A percentile compares a stretch with the other conserved stretches of the same genome.
Evolutionary conservation across 1,284 basidiomycete genomes (phyloP).

Genomic region (Cystobasidium pallidum): DNA sequence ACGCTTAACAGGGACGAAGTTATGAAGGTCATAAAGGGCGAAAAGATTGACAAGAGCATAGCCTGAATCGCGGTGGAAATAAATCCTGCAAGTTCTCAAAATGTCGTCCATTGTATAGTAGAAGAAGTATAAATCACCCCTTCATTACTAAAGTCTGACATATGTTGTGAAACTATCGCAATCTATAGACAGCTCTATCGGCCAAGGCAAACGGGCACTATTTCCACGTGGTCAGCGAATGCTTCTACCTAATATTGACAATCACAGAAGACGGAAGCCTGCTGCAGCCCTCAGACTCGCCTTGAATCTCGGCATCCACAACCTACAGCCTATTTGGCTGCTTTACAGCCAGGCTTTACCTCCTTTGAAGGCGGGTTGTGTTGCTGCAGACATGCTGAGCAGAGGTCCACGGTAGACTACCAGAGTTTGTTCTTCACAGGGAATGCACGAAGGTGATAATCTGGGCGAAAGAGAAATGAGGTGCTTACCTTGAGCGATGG

Average conservation of each 20-base stretch:
- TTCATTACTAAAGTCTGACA: neutral
- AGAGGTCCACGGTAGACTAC: slow-evolving; percentile 40
- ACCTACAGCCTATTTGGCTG: slow-evolving; percentile 21
- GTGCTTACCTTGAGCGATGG: neutral
- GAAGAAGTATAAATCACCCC: neutral
- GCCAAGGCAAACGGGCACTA: neutral
- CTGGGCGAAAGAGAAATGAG: neutral
- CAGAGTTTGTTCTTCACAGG: slow-evolving; percentile 43
- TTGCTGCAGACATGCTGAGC: slow-evolving; percentile 33
- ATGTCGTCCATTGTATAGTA: neutral
- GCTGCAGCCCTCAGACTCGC: slow-evolving; percentile 38
- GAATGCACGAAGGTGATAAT: neutral
- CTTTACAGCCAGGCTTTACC: neutral
- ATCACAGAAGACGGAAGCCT: neutral
- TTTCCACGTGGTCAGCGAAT: neutral
- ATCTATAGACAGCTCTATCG: neutral
- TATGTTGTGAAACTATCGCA: neutral
- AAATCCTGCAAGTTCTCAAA: no score
- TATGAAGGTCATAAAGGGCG: slow-evolving; percentile 59
- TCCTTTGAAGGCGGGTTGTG: slow-evolving; percentile 28
- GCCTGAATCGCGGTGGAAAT: neutral
- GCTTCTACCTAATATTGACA: neutral
- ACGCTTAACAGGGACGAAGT: slow-evolving; percentile 87
- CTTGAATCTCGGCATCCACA: slow-evolving; percentile 42
- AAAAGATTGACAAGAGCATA: slow-evolving; percentile 46